Evolutionary conservation across 2,329 filamentous ascomycete species (phyloP).

Genomic region (Ascochyta clinopodiicola): DNA sequence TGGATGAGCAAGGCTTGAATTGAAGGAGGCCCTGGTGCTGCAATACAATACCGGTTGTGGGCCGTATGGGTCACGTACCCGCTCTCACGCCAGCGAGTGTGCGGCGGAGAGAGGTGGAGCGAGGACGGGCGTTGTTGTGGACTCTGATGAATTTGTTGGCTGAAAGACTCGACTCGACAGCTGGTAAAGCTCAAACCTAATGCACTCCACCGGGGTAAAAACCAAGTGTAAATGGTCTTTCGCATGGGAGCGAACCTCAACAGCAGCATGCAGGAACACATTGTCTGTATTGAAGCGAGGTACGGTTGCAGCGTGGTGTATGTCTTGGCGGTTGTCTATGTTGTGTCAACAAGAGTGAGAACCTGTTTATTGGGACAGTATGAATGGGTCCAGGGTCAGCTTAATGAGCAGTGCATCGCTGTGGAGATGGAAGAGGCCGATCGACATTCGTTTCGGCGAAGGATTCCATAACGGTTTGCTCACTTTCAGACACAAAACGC

Average conservation of each 20-base stretch:
- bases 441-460: slow-evolving; percentile 1
- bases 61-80: background rate
- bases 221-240: slow-evolving; percentile 2
- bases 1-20: background rate
- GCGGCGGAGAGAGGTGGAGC: background rate
- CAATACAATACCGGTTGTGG: background rate
- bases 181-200: slow-evolving; percentile 7
- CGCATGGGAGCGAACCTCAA: slow-evolving; percentile 1
- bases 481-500: background rate
- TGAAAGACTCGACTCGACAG: slow-evolving; percentile 1
- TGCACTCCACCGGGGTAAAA: slow-evolving; percentile 15
- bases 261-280: slow-evolving; percentile 12
- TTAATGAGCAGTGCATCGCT: slow-evolving; percentile 1
- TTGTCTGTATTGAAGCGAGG: slow-evolving; percentile 5
- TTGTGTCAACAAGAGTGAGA: slow-evolving; percentile 1
- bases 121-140: background rate
- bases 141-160: background rate
- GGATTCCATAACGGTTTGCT: slow-evolving; percentile 1
- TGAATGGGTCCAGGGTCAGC: slow-evolving; percentile 1
- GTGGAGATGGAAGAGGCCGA: slow-evolving; percentile 13
- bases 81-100: background rate
- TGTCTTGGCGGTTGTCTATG: background rate
- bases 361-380: background rate
- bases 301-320: slow-evolving; percentile 6
- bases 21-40: background rate